These are phyloP conservation scores for Candida broadrunensis DNA, from an alignment of 805 yeast genomes.

Conservation along the genomic window DNA sequence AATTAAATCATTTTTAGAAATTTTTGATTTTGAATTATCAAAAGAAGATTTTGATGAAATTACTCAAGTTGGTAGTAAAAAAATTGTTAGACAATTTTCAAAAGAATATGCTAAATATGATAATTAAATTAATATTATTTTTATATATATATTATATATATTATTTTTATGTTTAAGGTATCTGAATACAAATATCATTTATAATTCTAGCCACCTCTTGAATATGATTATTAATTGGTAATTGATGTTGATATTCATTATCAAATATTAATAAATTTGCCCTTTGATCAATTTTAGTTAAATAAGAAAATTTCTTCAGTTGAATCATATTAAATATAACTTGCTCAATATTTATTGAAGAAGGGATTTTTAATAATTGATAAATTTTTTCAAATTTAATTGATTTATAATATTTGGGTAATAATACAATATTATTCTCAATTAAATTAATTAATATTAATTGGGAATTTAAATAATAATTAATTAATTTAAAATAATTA, in stretches of 20 bases:
- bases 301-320: constrained; percentile 25
- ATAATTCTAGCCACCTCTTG: constrained; percentile 24
- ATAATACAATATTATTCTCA: constrained; percentile 29
- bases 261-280: constrained; percentile 21
- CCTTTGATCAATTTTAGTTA: constrained; percentile 33
- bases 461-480: constrained; percentile 1
- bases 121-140: neutral
- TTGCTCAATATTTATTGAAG: constrained; percentile 19
- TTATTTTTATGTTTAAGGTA: too few relatives aligned
- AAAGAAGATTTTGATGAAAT: constrained; percentile 41
- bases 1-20: constrained; percentile 31
- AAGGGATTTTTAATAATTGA: constrained; percentile 13
- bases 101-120: too few relatives aligned
- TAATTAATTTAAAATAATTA: constrained; percentile 1
- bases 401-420: constrained; percentile 27
- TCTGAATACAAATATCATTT: constrained; percentile 12
- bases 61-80: constrained; percentile 16
- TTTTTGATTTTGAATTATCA: constrained; percentile 41
- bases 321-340: constrained; percentile 33
- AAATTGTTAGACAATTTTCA: constrained; percentile 22
- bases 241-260: constrained; percentile 7
- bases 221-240: constrained; percentile 20
- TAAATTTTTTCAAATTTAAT: constrained; percentile 18
- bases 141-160: too few relatives aligned
- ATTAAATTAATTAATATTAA: constrained; percentile 18